Conservation (phyloP, 257 asterid genomes). For the Solanum arcanum region DNA sequence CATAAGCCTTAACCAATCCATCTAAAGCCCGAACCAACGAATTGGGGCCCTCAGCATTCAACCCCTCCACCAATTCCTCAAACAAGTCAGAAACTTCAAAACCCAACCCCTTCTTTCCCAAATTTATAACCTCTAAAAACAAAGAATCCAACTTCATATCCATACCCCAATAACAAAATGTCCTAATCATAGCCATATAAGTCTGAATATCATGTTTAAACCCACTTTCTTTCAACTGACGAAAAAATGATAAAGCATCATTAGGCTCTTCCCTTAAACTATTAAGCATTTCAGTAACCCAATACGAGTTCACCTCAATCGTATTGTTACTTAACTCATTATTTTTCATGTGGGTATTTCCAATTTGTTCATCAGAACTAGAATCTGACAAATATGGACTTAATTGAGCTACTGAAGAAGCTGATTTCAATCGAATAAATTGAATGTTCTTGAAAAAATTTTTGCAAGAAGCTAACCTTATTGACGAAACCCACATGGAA, state of each 20-base stretch:
- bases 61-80: slow-evolving; percentile 47
- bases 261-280: slow-evolving; percentile 35
- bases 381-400: slow-evolving; percentile 38
- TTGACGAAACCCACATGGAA: slow-evolving; percentile 38
- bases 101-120: slow-evolving; percentile 18
- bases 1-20: slow-evolving; percentile 48
- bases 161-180: slow-evolving; percentile 51
- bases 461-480: slow-evolving; percentile 34
- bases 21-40: slow-evolving; percentile 41
- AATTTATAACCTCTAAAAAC: slow-evolving; percentile 35
- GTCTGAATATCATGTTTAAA: slow-evolving; percentile 37
- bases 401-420: slow-evolving; percentile 54
- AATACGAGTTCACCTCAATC: slow-evolving; percentile 15
- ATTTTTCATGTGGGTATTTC: neutral
- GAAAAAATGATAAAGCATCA: slow-evolving; percentile 39
- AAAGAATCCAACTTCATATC: slow-evolving; percentile 35
- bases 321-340: neutral
- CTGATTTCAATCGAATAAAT: slow-evolving; percentile 26
- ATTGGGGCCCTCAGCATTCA: slow-evolving; percentile 25
- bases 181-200: slow-evolving; percentile 51
- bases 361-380: slow-evolving; percentile 30
- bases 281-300: slow-evolving; percentile 48
- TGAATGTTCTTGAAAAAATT: slow-evolving; percentile 10
- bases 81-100: slow-evolving; percentile 50
- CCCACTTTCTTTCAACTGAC: slow-evolving; percentile 30